Base-by-base conservation (phyloP, 192 early-diverging fungal species). In the Fimicolochytrium jonesii region DNA sequence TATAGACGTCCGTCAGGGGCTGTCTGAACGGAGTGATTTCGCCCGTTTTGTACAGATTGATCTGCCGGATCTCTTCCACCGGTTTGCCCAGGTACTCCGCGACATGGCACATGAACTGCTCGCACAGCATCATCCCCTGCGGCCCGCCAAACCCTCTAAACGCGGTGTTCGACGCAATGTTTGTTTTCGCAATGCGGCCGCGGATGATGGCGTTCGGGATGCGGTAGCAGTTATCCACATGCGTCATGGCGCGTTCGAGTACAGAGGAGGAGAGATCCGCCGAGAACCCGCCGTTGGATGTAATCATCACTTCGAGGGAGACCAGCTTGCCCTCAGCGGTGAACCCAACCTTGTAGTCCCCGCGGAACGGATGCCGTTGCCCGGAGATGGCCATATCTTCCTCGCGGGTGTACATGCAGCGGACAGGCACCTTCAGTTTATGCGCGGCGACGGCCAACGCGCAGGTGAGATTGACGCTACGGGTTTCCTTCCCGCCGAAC, bases 91-190 rank as follows among this genome's bases (percentile, higher is more conserved):
- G 76, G 10, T 66, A 72, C 44, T 91, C 87, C 6, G 91, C 91
- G 32, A 92, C 71, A 69, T 94, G 88, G 28, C 74, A 78, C 42
- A 94, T 86, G 62, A 79, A 88, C 23, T 82, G 83, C 72, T 92
- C 91, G 10, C 80, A 77, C 41, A 92, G 74, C 59, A 92, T 77
- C 86, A 90, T 89, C 35, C 86, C 90, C 72, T 94, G 90, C 47
- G 90, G 89, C 20, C 79, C 89, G 47, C 92, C 92, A 61, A 92
- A 94, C 28, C 91, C 83, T 60, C 92, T 79, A 79, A 92, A 78
- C 0, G 92, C 91, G 41, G 91, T 92, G 75, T 92, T 92, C 57
- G 88, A 87, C 64, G 88, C 83, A 32, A 84, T 80, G 76, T 92
- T 91, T 45, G 92, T 92, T 53, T 84, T 84, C 67, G 90, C 92